Base-by-base conservation (phyloP, 1,284 basidiomycete species). In the Cystobasidium slooffiae region DNA sequence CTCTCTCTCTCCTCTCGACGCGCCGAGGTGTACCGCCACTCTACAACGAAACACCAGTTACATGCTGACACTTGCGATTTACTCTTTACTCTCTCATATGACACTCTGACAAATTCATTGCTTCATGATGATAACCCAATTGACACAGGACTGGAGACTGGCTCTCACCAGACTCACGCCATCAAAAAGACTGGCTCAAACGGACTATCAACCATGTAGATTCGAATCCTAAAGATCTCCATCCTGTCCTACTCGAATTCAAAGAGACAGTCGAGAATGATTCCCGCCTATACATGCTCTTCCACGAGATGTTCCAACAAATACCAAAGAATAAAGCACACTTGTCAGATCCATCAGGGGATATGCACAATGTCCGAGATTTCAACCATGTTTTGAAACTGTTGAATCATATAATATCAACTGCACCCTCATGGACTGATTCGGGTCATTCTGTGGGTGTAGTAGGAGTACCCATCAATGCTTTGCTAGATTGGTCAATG, bases 401-500 rank as follows among this genome's bases (percentile, higher is more conserved):
- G 12, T 51, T 72, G 10, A 83, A 87, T 74, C 79, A 81, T 53
- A 81, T 86, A 75, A 79, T 87, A 31, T 77, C 72, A 1, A 82
- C 82, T 43, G 84, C 85, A 0, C 85, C 85, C 0, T 76, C 75
- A 3, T 86, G 81, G 72, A 58, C 72, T 22, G 72, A 74, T 51
- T 22, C 63, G 46, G 82, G 81, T 14, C 76, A 84, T 44, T 80
- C 80, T 31, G 72, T 74, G 5, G 82, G 81, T 20, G 72, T 84
- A 16, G 83, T 85, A 31, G 84, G 83, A 24, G 82, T 68, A 22
- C 85, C 86, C 7, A 82, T 86, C 72, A 84, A 84, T 70, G 84
- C 84, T 1, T 79, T 86, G 64, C 79, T 87, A 47, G 82, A 85
- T 70, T 85, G 84, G 84, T 84, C 84, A 0, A 86, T 86, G 85